Base-by-base conservation (phyloP, 805 yeast species). In the Groenewaldozyma salmanticensis region DNA sequence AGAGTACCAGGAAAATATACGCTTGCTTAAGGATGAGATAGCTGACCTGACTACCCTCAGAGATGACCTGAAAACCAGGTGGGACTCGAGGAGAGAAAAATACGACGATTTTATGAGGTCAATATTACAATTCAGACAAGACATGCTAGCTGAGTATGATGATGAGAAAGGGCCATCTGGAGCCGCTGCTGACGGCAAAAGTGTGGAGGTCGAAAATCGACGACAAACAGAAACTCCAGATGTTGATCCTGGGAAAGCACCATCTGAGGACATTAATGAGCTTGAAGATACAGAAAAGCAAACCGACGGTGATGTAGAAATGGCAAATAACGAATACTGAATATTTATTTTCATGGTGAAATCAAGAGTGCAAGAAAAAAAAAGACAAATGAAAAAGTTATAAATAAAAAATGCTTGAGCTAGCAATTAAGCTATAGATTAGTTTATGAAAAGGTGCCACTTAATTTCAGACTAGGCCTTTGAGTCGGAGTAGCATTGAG, bases 11-110 rank as follows among this genome's bases (percentile, higher is more conserved):
- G 21, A 37, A 16, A 35, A 39, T n/a, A 47, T 46, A 32, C 50
- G 41, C 11, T 35, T 44, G 5, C 40, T 58, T 21, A 41, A 38
- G 5, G 47, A 46, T 19, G 60, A 57, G 21, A 51, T 56, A 9
- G 39, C 21, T 11, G 56, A 50, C 11, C 44, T 58, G 35, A 47
- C 52, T 33, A 35, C 33, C 7, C 49, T 44, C 35, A 43, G 42
- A 36, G 39, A 35, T 5, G 40, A 40, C 19, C 42, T 41, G 33
- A 43, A 46, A 13, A 32, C 39, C 18, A 42, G 38, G 16, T 55
- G 59, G 60, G 32, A 41, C 7, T 42, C 40, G 6, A 45, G 57
- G 5, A 39, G 47, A 27, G 46, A 33, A 15, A 47, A 49, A 39
- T 55, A 55, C 31, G 46, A 36, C 4, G 46, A 44, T 27, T 41